Base-by-base conservation (phyloP, 768 basidiomycete genomes). In the Mycena amicta region DNA sequence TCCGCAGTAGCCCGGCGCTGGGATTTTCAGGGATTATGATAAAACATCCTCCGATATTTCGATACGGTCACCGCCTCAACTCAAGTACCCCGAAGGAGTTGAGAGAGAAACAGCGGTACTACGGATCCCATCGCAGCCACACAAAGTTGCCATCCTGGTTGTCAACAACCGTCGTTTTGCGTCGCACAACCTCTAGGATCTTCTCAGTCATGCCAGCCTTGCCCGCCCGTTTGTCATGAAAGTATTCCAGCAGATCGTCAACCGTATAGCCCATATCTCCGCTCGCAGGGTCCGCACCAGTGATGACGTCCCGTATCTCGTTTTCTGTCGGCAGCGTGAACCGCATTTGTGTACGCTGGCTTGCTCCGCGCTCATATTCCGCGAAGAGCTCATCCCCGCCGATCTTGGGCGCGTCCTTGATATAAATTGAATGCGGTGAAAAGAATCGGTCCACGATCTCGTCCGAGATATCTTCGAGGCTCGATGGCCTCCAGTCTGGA, bases 241-340 rank as follows among this genome's bases (percentile, higher is more conserved):
- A 86, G 67, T 80, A 80, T 25, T 77, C 72, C 4, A 92, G 66
- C 43, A 95, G 70, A 66, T 94, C 91, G 31, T 84, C 77, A 53
- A 83, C 69, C 6, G 80, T 87, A 26, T 90, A 64, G 20, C 84
- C 84, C 60, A 83, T 84, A 23, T 79, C 80, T 20, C 87, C 87
- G 55, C 86, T 87, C 13, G 80, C 77, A n/a, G 70, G 69, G 65
- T 87, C 83, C 67, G 81, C 74, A 53, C 94, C 87, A 60, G 73
- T 78, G 40, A 98, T 87, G 39, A 88, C 72, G 18, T 79, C 72
- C 45, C 82, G 77, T 61, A 99, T 87, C 63, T 88, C 85, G 41
- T 77, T 73, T 70, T 98, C 95, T 15, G 86, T 84, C 1, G 95
- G 96, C 46, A 99, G 77, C 53, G 84, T 83, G 62, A 74, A 83